Conservation (phyloP, 2,329 filamentous ascomycete species). For the Microcyclospora pomicola region DNA sequence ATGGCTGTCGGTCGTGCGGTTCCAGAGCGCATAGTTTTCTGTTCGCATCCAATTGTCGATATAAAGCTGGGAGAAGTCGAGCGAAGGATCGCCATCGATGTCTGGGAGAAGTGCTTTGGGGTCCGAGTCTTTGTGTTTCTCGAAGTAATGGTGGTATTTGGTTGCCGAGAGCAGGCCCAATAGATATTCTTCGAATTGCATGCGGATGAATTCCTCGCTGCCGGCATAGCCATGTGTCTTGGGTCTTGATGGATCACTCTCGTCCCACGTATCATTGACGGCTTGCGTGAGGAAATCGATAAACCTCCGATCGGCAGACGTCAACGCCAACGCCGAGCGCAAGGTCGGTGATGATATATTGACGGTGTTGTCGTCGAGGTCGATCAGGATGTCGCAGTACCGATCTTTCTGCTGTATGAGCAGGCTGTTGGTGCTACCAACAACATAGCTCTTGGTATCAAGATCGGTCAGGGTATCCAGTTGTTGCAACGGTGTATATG, state of each 20-base stretch:
- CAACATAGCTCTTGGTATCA: constrained; percentile 91
- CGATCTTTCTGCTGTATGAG: constrained; percentile 87
- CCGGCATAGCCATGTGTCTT: constrained; percentile 90
- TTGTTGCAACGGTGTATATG: constrained; percentile 92
- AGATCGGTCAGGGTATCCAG: constrained; percentile 86
- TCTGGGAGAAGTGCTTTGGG: constrained; percentile 48
- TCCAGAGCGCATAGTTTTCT: constrained; percentile 84
- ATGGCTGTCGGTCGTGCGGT: constrained; percentile 57
- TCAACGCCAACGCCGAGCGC: constrained; percentile 60
- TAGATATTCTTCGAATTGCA: constrained; percentile 95
- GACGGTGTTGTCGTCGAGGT: constrained; percentile 79
- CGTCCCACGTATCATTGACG: constrained; percentile 94
- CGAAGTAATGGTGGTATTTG: constrained; percentile 58
- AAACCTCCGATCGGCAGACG: constrained; percentile 81
- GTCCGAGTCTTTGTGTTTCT: constrained; percentile 32
- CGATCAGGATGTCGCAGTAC: constrained; percentile 92
- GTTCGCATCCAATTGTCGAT: constrained; percentile 77
- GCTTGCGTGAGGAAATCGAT: constrained; percentile 91
- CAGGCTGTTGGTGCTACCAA: constrained; percentile 91
- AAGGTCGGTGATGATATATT: constrained; percentile 72
- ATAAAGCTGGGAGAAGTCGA: constrained; percentile 74
- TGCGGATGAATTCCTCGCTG: constrained; percentile 90
- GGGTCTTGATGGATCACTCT: constrained; percentile 73
- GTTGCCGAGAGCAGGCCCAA: constrained; percentile 75
- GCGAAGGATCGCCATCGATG: constrained; percentile 65